Base-by-base conservation (phyloP, 768 basidiomycete genomes). In the Mycena kentingensis region DNA sequence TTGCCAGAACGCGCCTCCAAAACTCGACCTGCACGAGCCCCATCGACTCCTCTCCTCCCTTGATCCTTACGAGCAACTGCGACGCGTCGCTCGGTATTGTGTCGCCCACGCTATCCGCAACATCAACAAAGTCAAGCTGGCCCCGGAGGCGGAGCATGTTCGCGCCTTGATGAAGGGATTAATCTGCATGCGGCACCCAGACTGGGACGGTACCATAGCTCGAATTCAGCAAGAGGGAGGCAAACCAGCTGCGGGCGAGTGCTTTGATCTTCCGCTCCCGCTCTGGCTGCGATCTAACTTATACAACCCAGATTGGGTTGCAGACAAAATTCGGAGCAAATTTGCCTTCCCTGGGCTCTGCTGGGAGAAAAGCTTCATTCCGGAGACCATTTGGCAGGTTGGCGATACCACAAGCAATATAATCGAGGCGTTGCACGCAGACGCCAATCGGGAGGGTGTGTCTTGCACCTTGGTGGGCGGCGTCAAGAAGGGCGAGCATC, bases 351-450 rank as follows among this genome's bases (percentile, higher is more conserved):
- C 58, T 3, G 68, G 44, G 1, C 53, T 71, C 16, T 71, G 68
- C 49, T 71, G 68, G 68, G 60, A 61, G 34, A 60, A 56, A 19
- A 67, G 66, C 35, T 58, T 48, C n/a, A 67, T 70, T 13, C 65
- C 65, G 0, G 18, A 31, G 10, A 25, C 28, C 3, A 54, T 71
- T 1, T 71, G 68, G 70, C 38, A 56, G 18, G 59, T 54, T 4
- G 64, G 63, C 0, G 49, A 65, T 13, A 21, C 34, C 0, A 66
- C 56, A 8, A 68, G 52, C 6, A 71, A 71, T 35, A 16, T 68
- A 0, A 60, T 65, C 36, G 67, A 71, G 22, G 42, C 38, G n/a
- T 41, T 60, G 1, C 67, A 70, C 49, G 44, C 55, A 0, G 60
- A 70, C 26, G 55, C 66, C 2, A 69, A 70, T 34, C 52, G 49